A percentile compares a stretch with the other conserved stretches of the same genome.
phyloP scores from a whole-genome alignment of 768 basidiomycete genomes.

The Serendipita sp. region DNA sequence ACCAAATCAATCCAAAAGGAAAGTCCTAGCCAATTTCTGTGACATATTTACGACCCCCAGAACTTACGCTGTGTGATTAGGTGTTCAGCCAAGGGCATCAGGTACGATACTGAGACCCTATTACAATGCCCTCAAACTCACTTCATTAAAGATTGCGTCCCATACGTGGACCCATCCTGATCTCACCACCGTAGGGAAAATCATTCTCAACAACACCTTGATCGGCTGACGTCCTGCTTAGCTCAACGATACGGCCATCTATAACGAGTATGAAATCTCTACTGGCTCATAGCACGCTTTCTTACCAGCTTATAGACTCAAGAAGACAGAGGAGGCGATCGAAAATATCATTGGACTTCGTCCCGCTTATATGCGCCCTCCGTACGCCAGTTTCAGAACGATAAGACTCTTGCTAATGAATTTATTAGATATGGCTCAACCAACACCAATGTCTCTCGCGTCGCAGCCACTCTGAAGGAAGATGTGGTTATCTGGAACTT shows the following conservation, averaged over 20 bases:
- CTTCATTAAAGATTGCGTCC: neutral
- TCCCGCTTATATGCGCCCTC: slow-evolving; percentile 8
- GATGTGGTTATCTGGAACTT: slow-evolving; percentile 16
- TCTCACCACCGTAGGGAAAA: neutral
- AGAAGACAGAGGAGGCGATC: slow-evolving; percentile 7
- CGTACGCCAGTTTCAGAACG: neutral
- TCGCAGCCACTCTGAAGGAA: neutral
- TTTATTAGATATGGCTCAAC: neutral
- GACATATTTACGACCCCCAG: neutral
- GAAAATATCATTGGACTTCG: slow-evolving; percentile 5
- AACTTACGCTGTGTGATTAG: neutral
- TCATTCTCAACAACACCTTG: neutral
- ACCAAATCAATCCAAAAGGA: neutral
- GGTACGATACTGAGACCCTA: neutral
- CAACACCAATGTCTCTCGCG: slow-evolving; percentile 7
- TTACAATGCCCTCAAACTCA: neutral
- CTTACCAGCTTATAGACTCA: neutral
- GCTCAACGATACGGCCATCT: neutral
- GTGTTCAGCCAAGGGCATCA: slow-evolving; percentile 4
- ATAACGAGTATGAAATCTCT: neutral
- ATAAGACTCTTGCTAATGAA: neutral
- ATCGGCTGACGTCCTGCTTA: neutral
- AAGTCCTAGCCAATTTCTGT: neutral
- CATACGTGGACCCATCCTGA: slow-evolving; percentile 10
- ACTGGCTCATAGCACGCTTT: neutral